These are phyloP conservation scores for Sarocladium kiliense DNA, from an alignment of 2,329 filamentous ascomycete genomes.

Conservation along the genomic window DNA sequence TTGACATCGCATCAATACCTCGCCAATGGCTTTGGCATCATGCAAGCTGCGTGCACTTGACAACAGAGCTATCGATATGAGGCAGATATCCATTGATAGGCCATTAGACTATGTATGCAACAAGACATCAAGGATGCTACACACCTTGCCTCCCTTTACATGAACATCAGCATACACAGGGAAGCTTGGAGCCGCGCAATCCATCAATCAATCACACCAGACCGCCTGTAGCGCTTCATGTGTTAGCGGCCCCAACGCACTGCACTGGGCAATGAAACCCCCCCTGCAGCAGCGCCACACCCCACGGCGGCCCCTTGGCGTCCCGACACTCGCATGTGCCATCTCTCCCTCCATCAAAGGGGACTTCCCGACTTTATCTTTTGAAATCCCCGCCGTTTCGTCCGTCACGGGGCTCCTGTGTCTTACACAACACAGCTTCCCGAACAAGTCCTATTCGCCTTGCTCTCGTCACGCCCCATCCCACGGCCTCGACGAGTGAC, in stretches of 20 bases:
- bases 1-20: too few species aligned
- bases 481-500: slow-evolving; percentile 1
- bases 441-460: background rate
- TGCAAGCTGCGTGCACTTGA: too few species aligned
- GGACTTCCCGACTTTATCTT: background rate
- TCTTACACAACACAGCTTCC: background rate
- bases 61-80: too few species aligned
- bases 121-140: too few species aligned
- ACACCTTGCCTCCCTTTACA: too few species aligned
- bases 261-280: background rate
- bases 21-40: too few species aligned
- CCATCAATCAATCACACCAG: background rate
- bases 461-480: slow-evolving; percentile 8
- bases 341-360: background rate
- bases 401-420: background rate
- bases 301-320: slow-evolving; percentile 3
- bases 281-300: background rate
- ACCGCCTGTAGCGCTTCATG: background rate
- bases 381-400: background rate
- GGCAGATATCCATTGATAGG: too few species aligned
- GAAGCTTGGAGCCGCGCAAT: too few species aligned
- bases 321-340: slow-evolving; percentile 5
- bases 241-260: background rate
- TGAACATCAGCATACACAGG: too few species aligned
- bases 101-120: too few species aligned